phyloP scores from a whole-genome alignment of 148 eudicot species.

The Camellia lanceoleosa region DNA sequence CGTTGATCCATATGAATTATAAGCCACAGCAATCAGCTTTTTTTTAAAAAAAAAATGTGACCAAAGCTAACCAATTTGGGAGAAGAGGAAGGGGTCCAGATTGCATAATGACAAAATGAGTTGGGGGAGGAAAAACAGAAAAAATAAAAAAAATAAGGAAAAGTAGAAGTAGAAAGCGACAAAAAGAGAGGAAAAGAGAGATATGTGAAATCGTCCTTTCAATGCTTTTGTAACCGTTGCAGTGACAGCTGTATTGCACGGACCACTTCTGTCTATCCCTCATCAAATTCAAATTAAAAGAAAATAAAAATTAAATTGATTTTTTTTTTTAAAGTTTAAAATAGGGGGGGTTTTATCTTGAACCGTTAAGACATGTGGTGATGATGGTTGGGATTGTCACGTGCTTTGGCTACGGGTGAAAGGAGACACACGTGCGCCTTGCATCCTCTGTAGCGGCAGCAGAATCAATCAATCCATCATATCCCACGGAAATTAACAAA shows the following conservation, averaged over 20 bases:
- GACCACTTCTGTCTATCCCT: background rate
- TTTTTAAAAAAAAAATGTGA: background rate
- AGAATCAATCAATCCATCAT: background rate
- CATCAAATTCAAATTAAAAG: no score
- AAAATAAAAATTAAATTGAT: no score
- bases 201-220: background rate
- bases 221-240: slow-evolving; percentile 17
- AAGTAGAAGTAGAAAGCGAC: slow-evolving; percentile 7
- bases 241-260: slow-evolving; percentile 14
- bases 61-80: background rate
- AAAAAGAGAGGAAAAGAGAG: background rate
- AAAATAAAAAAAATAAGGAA: background rate
- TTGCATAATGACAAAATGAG: background rate
- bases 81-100: background rate
- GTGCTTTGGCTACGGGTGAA: slow-evolving; percentile 14
- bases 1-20: no score
- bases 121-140: background rate
- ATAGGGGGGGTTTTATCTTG: background rate
- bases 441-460: slow-evolving; percentile 27
- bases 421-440: slow-evolving; percentile 39
- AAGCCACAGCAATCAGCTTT: background rate
- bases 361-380: background rate
- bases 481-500: background rate
- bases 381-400: slow-evolving; percentile 17
- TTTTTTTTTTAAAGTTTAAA: no score